Evolutionary conservation across 768 basidiomycete genomes (phyloP).

Genomic region (Podaxis carcinomalis): DNA sequence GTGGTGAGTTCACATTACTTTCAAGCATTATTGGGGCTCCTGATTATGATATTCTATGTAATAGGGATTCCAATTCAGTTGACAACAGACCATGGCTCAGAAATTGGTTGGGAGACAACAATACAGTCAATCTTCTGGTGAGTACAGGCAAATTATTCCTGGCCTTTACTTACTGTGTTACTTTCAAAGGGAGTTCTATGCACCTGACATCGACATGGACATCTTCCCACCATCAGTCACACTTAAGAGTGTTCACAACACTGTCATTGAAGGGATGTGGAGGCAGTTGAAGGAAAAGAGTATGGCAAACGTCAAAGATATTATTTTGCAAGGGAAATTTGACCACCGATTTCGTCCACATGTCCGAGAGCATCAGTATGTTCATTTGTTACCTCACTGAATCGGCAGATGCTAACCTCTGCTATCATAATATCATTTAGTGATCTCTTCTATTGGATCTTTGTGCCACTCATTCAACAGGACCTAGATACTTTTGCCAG

Average conservation of each 20-base stretch:
- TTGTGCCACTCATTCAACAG: background rate
- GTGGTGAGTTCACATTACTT: conserved; percentile 10
- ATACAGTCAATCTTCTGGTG: conserved; percentile 1
- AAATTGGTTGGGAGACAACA: background rate
- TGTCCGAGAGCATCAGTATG: background rate
- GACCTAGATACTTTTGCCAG: background rate
- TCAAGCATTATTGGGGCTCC: too few species aligned
- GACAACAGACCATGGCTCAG: conserved; percentile 1
- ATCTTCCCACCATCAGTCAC: conserved; percentile 17
- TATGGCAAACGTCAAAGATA: conserved; percentile 16
- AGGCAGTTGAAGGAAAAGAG: conserved; percentile 20
- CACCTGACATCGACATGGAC: conserved; percentile 17
- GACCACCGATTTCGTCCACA: background rate
- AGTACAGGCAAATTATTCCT: too few species aligned
- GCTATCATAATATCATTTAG: background rate
- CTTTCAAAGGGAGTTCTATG: conserved; percentile 15
- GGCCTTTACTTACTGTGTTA: background rate
- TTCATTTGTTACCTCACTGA: background rate
- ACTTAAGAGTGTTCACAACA: conserved; percentile 21
- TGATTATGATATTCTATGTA: background rate
- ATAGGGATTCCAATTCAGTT: background rate
- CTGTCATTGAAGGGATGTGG: conserved; percentile 23
- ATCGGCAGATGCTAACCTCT: background rate
- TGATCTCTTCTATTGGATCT: background rate
- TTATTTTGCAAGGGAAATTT: conserved; percentile 12